Evolutionary conservation across 208 protist species (phyloP), one percentile per base, ranked within the genome.

Genomic region (Tritrichomonas foetus): DNA sequence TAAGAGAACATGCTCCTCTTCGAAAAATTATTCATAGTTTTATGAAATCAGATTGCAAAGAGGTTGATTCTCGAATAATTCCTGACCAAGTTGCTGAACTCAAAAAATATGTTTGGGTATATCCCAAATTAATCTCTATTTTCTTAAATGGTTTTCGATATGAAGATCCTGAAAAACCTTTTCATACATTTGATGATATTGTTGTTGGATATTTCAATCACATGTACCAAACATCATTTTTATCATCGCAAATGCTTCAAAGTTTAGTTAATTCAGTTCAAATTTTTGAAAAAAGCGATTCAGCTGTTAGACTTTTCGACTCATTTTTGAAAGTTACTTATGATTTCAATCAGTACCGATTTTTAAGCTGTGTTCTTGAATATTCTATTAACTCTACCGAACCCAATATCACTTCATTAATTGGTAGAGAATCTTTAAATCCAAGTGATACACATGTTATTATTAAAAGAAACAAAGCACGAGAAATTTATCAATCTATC

Each of bases 121-220:
- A 47, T 27, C 74, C 74, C 14, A 82, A 82, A 50, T 47, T 50
- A 20, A 47, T 30, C 13, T 50, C 74, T 5, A 82, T 82, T 30
- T 82, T 82, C 16, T 50, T 49, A 25, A 82, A 82, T 27, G 74
- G 74, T 0, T 30, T 82, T 50, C n/a, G 14, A 30, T 50, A 47
- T 49, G 74, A 82, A 82, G 39, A 82, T 50, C 74, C 74, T n/a
- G 33, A 82, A 82, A 47, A 50, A 82, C 74, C 74, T n/a, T 82
- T 82, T 50, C 44, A 30, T 22, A 82, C 33, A 53, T 82, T 82
- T 50, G 74, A 82, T 27, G 33, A 82, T 30, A 41, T 82, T 82
- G 3, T 82, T 3, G 5, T 9, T 0, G 39, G 33, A n/a, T 82
- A 82, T 82, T 27, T 82, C 33, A 14, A 14, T 8, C 44, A 82